These are phyloP conservation scores for Phaseolus coccineus DNA, from an alignment of 331 rosid genomes.

Conservation along the genomic window DNA sequence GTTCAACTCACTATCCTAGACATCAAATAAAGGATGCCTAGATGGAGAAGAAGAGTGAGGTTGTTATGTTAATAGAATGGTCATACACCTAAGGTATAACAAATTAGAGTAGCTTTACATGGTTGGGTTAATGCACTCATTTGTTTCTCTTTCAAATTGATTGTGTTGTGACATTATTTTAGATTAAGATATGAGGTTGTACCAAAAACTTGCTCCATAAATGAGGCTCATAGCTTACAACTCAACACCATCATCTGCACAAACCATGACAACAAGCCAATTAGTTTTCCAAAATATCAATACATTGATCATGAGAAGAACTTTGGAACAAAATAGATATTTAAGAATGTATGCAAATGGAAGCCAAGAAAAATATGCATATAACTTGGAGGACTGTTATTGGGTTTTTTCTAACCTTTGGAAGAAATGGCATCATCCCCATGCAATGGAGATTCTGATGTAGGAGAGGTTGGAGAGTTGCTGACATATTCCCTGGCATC, in stretches of 20 bases:
- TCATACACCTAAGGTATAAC: constrained; percentile 7
- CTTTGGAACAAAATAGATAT: not conserved
- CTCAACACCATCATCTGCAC: constrained; percentile 47
- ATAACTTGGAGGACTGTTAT: not conserved
- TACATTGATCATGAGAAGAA: not conserved
- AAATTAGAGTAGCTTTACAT: constrained; percentile 22
- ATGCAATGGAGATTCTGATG: constrained; percentile 71
- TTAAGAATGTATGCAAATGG: not conserved
- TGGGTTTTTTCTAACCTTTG: constrained; percentile 58
- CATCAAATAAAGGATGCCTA: constrained; percentile 24
- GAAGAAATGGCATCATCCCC: constrained; percentile 59
- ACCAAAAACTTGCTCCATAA: constrained; percentile 26
- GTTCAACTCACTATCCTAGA: constrained; percentile 22
- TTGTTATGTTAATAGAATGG: constrained; percentile 3
- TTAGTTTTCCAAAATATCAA: constrained; percentile 25
- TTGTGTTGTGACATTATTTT: constrained; percentile 12
- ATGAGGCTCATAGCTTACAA: constrained; percentile 30
- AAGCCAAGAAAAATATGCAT: not conserved
- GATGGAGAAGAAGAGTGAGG: constrained; percentile 28
- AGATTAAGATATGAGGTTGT: constrained; percentile 17
- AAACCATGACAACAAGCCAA: constrained; percentile 38
- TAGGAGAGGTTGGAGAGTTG: constrained; percentile 61
- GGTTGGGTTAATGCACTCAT: constrained; percentile 16
- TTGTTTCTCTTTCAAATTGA: constrained; percentile 17
- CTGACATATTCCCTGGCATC: constrained; percentile 68